phyloP scores from a whole-genome alignment of 2,329 filamentous ascomycete genomes.

The Pestalotiopsis fici region DNA sequence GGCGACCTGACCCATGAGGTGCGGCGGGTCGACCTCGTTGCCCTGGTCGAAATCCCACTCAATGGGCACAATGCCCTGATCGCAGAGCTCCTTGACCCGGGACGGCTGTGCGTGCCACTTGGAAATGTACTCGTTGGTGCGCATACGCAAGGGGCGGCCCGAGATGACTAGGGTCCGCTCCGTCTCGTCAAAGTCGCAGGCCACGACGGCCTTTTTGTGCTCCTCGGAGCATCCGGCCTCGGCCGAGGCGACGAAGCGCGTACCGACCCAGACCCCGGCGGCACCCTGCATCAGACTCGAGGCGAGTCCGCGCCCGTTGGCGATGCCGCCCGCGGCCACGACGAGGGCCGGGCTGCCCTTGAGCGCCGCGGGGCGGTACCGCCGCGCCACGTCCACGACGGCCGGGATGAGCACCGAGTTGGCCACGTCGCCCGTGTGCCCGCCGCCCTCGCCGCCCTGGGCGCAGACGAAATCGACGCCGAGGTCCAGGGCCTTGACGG shows the following conservation, averaged over 20 bases:
- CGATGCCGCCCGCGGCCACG: conserved; percentile 86
- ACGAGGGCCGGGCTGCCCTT: conserved; percentile 74
- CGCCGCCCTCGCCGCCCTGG: conserved; percentile 91
- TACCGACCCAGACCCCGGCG: conserved; percentile 90
- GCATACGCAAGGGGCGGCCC: conserved; percentile 78
- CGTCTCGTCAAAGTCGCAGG: conserved; percentile 78
- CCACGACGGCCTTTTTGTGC: conserved; percentile 84
- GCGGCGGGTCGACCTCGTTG: conserved; percentile 81
- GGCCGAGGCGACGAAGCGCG: conserved; percentile 80
- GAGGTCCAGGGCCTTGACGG: conserved; percentile 80
- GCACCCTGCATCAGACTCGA: conserved; percentile 86
- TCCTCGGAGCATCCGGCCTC: conserved; percentile 80
- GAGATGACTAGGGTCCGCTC: conserved; percentile 79
- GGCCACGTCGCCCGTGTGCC: conserved; percentile 86
- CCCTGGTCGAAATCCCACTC: conserved; percentile 81
- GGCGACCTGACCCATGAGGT: conserved; percentile 92
- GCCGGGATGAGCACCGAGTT: conserved; percentile 85
- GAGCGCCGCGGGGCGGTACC: conserved; percentile 69
- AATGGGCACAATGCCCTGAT: conserved; percentile 77
- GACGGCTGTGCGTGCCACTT: conserved; percentile 77
- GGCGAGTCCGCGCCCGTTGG: conserved; percentile 79
- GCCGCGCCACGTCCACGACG: conserved; percentile 78
- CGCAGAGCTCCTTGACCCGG: conserved; percentile 75
- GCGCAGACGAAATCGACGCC: conserved; percentile 91
- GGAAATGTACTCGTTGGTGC: conserved; percentile 80